Conservation (phyloP, 2,329 filamentous ascomycete species). For the Mariannaea elegans region DNA sequence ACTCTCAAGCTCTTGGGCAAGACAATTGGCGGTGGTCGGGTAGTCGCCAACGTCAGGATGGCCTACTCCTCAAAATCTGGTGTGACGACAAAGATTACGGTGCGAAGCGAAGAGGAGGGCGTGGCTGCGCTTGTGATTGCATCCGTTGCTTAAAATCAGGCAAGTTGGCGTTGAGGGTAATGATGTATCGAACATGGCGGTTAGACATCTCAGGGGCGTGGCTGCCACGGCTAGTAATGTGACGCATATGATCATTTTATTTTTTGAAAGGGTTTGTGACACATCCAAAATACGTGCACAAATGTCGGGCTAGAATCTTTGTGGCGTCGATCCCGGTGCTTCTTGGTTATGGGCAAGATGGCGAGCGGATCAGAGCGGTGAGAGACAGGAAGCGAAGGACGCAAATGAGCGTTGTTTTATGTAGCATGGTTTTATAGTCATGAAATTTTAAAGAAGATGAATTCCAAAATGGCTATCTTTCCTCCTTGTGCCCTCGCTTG, state of each 20-base stretch:
- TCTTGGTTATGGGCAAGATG: neutral
- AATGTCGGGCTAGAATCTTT: neutral
- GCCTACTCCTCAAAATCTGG: slow-evolving; percentile 92
- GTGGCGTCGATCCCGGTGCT: neutral
- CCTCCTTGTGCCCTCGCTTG: too few species aligned
- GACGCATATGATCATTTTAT: slow-evolving; percentile 20
- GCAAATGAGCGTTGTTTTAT: slow-evolving; percentile 18
- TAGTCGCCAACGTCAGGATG: slow-evolving; percentile 90
- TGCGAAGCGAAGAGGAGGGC: slow-evolving; percentile 91
- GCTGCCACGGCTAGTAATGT: slow-evolving; percentile 24
- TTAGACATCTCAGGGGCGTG: slow-evolving; percentile 37
- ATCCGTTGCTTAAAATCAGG: slow-evolving; percentile 74
- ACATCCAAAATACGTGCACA: neutral
- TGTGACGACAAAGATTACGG: slow-evolving; percentile 94
- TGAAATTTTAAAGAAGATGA: neutral
- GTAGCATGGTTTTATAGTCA: slow-evolving; percentile 3
- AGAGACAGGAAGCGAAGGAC: neutral
- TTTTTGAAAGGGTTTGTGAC: neutral
- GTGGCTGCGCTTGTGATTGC: slow-evolving; percentile 86
- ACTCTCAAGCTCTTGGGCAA: slow-evolving; percentile 96
- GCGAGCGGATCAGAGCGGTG: neutral
- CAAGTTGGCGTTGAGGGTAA: slow-evolving; percentile 49
- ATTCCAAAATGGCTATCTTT: too few species aligned
- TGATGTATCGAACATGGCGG: slow-evolving; percentile 45
- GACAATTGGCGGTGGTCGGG: slow-evolving; percentile 88